These are phyloP conservation scores for Colletotrichum sublineola DNA, from an alignment of 2,329 filamentous ascomycete genomes.

Conservation along the genomic window DNA sequence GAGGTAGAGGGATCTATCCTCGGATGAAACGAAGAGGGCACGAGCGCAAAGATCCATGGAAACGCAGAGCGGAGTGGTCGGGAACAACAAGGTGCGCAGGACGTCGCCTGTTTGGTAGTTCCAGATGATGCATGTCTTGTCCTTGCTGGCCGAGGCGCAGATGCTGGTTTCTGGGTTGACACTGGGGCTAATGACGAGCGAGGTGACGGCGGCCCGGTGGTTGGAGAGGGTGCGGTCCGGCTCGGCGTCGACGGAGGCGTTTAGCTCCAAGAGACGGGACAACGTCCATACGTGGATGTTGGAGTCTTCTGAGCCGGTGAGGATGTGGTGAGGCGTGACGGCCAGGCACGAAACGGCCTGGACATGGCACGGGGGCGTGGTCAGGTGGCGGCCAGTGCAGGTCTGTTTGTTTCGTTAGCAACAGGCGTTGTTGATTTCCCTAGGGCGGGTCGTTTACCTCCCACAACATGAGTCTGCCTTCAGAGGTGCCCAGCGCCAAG, in stretches of 20 bases:
- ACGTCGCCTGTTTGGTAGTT: slow-evolving; percentile 85
- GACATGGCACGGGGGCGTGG: slow-evolving; percentile 82
- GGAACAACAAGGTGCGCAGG: slow-evolving; percentile 85
- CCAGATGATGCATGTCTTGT: slow-evolving; percentile 93
- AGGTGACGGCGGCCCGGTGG: slow-evolving; percentile 81
- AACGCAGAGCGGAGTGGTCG: slow-evolving; percentile 78
- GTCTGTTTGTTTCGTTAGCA: slow-evolving; percentile 61
- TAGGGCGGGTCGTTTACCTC: slow-evolving; percentile 71
- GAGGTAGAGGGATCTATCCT: slow-evolving; percentile 83
- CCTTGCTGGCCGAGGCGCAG: slow-evolving; percentile 84
- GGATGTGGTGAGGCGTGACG: slow-evolving; percentile 77
- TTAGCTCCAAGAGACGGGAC: slow-evolving; percentile 75
- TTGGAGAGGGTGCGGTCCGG: slow-evolving; percentile 83
- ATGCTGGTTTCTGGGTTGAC: slow-evolving; percentile 79
- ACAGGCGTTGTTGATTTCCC: slow-evolving; percentile 16
- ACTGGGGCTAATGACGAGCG: slow-evolving; percentile 73
- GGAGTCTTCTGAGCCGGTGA: slow-evolving; percentile 87
- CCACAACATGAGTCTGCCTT: slow-evolving; percentile 91
- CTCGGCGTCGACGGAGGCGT: slow-evolving; percentile 69
- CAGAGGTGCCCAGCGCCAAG: slow-evolving; percentile 83
- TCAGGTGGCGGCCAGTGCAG: slow-evolving; percentile 80
- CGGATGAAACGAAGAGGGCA: slow-evolving; percentile 84
- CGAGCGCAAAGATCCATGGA: slow-evolving; percentile 86
- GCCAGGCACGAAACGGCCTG: slow-evolving; percentile 84
- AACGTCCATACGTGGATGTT: slow-evolving; percentile 95